Percentiles rank a stretch among this genome's conserved stretches.
phyloP scores from a whole-genome alignment of 2,329 filamentous ascomycete species.

The Calonectria multiphialidica region DNA sequence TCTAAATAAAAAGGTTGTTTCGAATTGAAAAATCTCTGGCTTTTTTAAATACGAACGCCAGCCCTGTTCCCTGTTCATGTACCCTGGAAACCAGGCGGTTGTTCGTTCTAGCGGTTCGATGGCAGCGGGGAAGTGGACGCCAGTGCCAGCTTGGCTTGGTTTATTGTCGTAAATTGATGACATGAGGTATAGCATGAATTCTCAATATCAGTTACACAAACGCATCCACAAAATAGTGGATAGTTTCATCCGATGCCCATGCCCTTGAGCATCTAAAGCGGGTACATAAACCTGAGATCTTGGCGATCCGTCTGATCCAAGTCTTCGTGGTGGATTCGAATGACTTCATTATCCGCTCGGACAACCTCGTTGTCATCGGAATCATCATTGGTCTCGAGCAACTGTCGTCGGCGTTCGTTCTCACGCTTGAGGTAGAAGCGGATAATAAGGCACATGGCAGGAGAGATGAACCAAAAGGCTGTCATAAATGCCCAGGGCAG shows the following conservation, averaged over 20 bases:
- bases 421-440: neutral
- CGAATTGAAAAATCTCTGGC: neutral
- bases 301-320: neutral
- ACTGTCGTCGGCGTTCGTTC: neutral
- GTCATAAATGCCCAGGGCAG: neutral
- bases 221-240: neutral
- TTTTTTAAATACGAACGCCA: neutral
- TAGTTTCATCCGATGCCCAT: neutral
- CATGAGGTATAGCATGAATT: neutral
- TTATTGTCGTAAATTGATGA: neutral
- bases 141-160: neutral
- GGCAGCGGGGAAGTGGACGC: neutral
- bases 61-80: neutral
- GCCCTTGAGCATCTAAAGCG: neutral
- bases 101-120: neutral
- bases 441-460: neutral
- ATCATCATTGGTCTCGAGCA: neutral
- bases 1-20: neutral
- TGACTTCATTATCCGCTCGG: neutral
- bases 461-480: neutral
- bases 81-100: neutral
- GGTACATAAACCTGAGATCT: neutral
- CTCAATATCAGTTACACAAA: neutral
- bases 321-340: neutral
- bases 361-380: neutral